A percentile compares a stretch with the other conserved stretches of the same genome.
Conservation (phyloP, 768 basidiomycete genomes). For the Tephrocybe sp. region DNA sequence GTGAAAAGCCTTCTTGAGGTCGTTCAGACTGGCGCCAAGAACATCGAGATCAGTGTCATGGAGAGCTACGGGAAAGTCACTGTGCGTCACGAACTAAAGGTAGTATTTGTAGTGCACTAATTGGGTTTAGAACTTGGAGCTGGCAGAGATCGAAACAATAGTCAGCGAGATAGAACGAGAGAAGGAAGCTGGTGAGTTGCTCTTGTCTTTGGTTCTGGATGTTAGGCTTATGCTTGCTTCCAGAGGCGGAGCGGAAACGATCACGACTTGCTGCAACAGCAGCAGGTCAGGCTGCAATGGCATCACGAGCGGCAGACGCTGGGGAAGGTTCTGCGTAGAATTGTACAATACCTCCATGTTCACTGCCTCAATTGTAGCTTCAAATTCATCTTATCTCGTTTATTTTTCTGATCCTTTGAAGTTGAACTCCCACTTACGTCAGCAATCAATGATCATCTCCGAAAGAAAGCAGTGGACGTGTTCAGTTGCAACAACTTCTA, state of each 20-base stretch:
- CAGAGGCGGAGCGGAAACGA: conserved; percentile 95
- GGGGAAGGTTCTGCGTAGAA: conserved; percentile 29
- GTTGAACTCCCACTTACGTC: conserved; percentile 17
- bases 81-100: conserved; percentile 40
- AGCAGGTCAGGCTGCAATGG: conserved; percentile 88
- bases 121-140: conserved; percentile 69
- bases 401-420: background rate
- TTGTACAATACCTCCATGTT: conserved; percentile 5
- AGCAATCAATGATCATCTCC: conserved; percentile 15
- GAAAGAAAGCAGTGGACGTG: conserved; percentile 23
- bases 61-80: conserved; percentile 92
- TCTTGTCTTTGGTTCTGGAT: background rate
- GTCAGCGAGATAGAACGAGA: conserved; percentile 94
- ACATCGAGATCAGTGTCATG: conserved; percentile 99
- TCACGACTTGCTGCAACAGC: conserved; percentile 89
- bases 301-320: conserved; percentile 48
- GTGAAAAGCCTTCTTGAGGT: conserved; percentile 96
- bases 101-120: conserved; percentile 6
- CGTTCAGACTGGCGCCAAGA: conserved; percentile 99
- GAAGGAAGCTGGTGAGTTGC: conserved; percentile 86
- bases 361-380: too few species aligned
- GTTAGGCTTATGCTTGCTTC: conserved; percentile 5
- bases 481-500: conserved; percentile 23
- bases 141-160: conserved; percentile 87
- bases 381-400: background rate